Percentiles rank a stretch among this genome's conserved stretches.
These are phyloP conservation scores for Cyclanthera cordifolia DNA, from an alignment of 306 rosid genomes.

Conservation along the genomic window DNA sequence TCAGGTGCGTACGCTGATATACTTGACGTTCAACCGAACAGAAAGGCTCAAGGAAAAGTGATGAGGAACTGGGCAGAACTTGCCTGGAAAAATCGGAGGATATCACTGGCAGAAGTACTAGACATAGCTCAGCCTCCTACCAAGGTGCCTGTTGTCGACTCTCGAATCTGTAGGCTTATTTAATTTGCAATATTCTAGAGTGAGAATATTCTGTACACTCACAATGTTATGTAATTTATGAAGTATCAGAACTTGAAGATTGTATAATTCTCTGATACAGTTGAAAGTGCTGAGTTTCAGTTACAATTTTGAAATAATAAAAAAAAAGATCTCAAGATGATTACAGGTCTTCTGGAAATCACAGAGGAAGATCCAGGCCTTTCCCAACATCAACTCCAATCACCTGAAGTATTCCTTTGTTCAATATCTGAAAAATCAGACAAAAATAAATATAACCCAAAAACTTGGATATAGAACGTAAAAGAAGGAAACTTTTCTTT, in stretches of 20 bases:
- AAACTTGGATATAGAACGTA: neutral
- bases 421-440: constrained; percentile 49
- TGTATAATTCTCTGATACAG: constrained; percentile 9
- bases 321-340: neutral
- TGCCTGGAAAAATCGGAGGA: constrained; percentile 47
- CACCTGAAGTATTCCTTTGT: constrained; percentile 72
- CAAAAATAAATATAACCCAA: neutral
- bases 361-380: constrained; percentile 82
- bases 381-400: constrained; percentile 86
- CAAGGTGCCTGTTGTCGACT: constrained; percentile 37
- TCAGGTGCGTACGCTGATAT: constrained; percentile 69
- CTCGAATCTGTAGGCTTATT: constrained; percentile 56
- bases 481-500: neutral
- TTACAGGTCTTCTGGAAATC: constrained; percentile 13
- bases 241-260: neutral
- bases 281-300: neutral
- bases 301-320: neutral
- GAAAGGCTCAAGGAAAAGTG: constrained; percentile 60
- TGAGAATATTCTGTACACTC: neutral
- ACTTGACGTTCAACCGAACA: constrained; percentile 58
- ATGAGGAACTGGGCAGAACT: constrained; percentile 48
- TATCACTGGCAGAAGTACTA: constrained; percentile 61
- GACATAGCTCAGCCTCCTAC: constrained; percentile 36
- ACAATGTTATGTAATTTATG: neutral
- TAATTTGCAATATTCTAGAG: constrained; percentile 16